Percentiles rank a stretch among this genome's conserved stretches.
These are phyloP conservation scores for Globisporangium yorkense DNA, from an alignment of 352 stramenopile species.

Conservation along the genomic window DNA sequence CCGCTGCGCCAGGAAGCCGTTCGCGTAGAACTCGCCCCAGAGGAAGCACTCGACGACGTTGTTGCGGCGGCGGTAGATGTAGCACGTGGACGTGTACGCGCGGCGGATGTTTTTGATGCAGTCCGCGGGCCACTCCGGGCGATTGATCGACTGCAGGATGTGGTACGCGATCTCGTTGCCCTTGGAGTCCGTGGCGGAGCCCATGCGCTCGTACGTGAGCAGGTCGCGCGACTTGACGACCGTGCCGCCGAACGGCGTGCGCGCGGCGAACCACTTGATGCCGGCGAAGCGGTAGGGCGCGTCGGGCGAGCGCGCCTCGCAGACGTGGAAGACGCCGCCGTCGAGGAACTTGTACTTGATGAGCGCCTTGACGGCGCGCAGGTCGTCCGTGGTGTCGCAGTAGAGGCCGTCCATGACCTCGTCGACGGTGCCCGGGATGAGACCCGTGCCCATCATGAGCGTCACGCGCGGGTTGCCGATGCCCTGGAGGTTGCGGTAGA, in stretches of 20 bases:
- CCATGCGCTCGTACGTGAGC: conserved; percentile 21
- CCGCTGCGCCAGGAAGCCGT: conserved; percentile 13
- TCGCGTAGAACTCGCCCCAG: conserved; percentile 28
- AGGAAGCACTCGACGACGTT: conserved; percentile 37
- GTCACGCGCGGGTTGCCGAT: conserved; percentile 2
- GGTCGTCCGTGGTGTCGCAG: conserved; percentile 32
- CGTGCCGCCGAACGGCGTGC: conserved; percentile 18
- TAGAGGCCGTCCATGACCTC: conserved; percentile 45
- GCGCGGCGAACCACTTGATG: conserved; percentile 41
- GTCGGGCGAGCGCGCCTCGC: conserved; percentile 21
- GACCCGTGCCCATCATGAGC: conserved; percentile 10
- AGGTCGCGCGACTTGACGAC: conserved; percentile 26
- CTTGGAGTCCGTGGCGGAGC: conserved; percentile 4
- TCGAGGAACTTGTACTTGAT: conserved; percentile 30
- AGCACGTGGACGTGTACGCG: conserved; percentile 35
- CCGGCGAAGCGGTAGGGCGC: conserved; percentile 36
- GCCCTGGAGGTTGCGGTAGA: conserved; percentile 9
- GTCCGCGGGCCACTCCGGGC: conserved; percentile 14
- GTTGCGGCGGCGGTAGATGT: conserved; percentile 29
- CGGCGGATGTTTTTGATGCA: conserved; percentile 25
- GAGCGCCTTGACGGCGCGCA: conserved; percentile 27
- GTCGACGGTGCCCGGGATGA: conserved; percentile 11
- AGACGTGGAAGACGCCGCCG: conserved; percentile 23
- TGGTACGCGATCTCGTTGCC: conserved; percentile 17
- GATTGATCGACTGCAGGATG: conserved; percentile 18